Base-by-base conservation (phyloP, 352 stramenopile species). In the Albugo candida region DNA sequence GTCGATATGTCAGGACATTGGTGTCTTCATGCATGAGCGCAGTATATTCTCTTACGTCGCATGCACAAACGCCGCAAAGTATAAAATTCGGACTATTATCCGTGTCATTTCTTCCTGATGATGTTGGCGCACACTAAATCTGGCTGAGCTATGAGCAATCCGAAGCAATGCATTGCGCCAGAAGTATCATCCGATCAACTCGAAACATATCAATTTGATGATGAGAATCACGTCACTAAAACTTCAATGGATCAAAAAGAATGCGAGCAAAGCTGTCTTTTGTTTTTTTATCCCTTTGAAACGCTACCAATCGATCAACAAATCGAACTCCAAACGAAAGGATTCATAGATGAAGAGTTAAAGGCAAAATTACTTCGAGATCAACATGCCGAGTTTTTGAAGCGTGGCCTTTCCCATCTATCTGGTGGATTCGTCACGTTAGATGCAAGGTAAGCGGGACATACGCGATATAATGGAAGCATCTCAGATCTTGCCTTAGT, bases 241-340 rank as follows among this genome's bases (percentile, higher is more conserved):
- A 83, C 74, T 48, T 69, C 72, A 41, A 48, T 35, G 38, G 70
- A 84, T 44, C 86, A 96, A 63, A 52, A 83, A 35, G 70, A 88
- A 36, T 94, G 83, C 38, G 89, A 97, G 65, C 27, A 66, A 39
- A 93, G 89, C 67, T 94, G 82, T 54, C 46, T 58, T 36, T 84
- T 93, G 42, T 97, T 94, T 59, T 95, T 95, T 65, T 83, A 94
- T 49, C 80, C 89, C 45, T 61, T 97, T 14, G 58, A 64, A 8
- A 59, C 68, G 35, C 60, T 97, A 31, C 64, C 69, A 0, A 24
- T 69, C 39, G 63, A 75, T 49, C 67, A 96, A 57, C 63, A 92
- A 54, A 48, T 82, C 47, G 63, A 96, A 60, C 71, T 96, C 21
- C 65, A 91, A 53, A 52, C 82, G 19, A 56, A 81, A 14, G 85